phyloP scores from a whole-genome alignment of 2,329 filamentous ascomycete genomes.

The Coleophoma eucalyptorum region DNA sequence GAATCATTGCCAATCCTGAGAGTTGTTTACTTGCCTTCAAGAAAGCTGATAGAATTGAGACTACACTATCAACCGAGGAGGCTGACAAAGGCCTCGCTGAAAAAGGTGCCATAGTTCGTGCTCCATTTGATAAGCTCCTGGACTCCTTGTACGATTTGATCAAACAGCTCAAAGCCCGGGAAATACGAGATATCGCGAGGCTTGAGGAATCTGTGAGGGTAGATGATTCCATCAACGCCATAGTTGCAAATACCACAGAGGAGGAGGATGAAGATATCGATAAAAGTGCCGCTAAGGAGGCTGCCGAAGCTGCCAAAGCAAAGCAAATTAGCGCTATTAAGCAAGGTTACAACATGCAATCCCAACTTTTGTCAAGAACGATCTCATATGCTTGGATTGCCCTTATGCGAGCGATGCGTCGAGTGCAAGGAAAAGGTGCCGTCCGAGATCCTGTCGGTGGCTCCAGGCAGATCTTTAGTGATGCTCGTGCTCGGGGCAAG shows the following conservation, averaged over 20 bases:
- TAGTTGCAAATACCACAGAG: conserved; percentile 45
- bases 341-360: conserved; percentile 68
- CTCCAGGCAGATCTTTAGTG: conserved; percentile 82
- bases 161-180: conserved; percentile 64
- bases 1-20: conserved; percentile 87
- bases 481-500: conserved; percentile 81
- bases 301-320: conserved; percentile 45
- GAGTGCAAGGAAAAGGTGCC: conserved; percentile 80
- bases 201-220: conserved; percentile 45
- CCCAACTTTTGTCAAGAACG: conserved; percentile 73
- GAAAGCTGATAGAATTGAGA: conserved; percentile 82
- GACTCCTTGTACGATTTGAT: conserved; percentile 86
- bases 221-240: conserved; percentile 30
- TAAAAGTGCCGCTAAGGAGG: conserved; percentile 16
- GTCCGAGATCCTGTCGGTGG: conserved; percentile 45
- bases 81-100: conserved; percentile 62
- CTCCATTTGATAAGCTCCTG: conserved; percentile 78
- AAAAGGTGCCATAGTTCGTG: conserved; percentile 62
- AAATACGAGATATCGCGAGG: conserved; percentile 52
- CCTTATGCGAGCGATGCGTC: conserved; percentile 87
- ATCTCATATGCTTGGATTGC: conserved; percentile 95
- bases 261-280: conserved; percentile 35
- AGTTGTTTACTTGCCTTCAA: conserved; percentile 88
- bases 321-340: conserved; percentile 59
- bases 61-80: conserved; percentile 72